These are phyloP conservation scores for Paracoccidioides lutzii DNA, from an alignment of 2,329 filamentous ascomycete genomes.

Conservation along the genomic window DNA sequence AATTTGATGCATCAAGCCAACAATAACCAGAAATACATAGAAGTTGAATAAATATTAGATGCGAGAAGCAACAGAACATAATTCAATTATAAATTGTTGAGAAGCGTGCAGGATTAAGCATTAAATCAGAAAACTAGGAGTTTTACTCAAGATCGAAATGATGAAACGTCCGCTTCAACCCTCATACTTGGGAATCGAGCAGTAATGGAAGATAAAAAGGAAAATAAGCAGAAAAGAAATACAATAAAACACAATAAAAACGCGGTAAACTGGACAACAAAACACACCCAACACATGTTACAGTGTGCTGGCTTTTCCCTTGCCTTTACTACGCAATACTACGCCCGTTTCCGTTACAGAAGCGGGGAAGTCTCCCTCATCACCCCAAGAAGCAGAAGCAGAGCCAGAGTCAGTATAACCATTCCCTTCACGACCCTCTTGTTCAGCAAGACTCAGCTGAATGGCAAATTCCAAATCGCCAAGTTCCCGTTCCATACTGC, in stretches of 20 bases:
- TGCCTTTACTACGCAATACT: constrained; percentile 13
- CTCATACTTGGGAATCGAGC: neutral
- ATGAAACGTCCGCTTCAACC: neutral
- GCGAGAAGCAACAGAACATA: neutral
- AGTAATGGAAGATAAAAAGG: neutral
- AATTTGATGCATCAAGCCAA: too few relatives aligned
- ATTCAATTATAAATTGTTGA: neutral
- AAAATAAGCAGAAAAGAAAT: neutral
- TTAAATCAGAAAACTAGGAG: neutral
- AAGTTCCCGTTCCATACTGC: constrained; percentile 35
- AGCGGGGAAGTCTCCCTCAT: constrained; percentile 23
- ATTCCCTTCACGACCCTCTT: constrained; percentile 32
- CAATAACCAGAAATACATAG: neutral
- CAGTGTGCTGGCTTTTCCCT: constrained; percentile 22
- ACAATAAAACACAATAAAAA: neutral
- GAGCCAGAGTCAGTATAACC: neutral
- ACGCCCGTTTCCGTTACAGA: constrained; percentile 9
- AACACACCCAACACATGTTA: neutral
- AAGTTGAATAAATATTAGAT: neutral
- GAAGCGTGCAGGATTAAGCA: neutral
- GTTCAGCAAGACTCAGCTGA: constrained; percentile 49
- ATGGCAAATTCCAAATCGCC: constrained; percentile 46
- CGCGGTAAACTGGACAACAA: neutral
- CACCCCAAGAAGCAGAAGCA: constrained; percentile 1
- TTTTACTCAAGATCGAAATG: neutral